Base-by-base conservation (phyloP, 192 early-diverging fungal species). In the Backusella macrospora region DNA sequence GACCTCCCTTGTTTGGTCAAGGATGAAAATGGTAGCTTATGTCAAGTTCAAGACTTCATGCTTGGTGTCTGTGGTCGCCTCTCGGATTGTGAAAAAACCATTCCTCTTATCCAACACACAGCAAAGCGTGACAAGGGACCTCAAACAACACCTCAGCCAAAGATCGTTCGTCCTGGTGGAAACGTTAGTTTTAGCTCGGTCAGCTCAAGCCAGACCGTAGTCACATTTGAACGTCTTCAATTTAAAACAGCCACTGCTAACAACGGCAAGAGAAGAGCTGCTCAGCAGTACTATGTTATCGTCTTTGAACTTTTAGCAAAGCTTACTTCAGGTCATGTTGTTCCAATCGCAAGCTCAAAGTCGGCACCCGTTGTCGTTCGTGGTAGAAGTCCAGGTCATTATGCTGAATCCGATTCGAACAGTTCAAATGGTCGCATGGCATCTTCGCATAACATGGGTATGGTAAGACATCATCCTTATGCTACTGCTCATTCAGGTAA, bases 161-260 rank as follows among this genome's bases (percentile, higher is more conserved):
- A 81, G 73, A 79, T 85, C 0, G 79, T 84, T 46, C 75, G 76
- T 26, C 73, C 82, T 21, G 84, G 78, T 34, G 86, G 84, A 10
- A 81, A 81, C 62, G 48, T 85, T 15, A 39, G 65, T 1, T 71
- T 80, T n/a, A 76, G 75, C 38, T 66, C 74, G 4, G 72, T 76
- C 0, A 69, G 75, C 47, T 71, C 68, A 62, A 80, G 66, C 38
- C 79, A 86, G 49, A 81, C 79, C 52, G 76, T 87, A 0, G 91
- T 88, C 1, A 91, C 92, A 34, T 98, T 94, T 78, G 95, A 98
- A 59, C 87, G 96, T 10, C 82, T 98, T n/a, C 96, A 98, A 84
- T 98, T 98, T 87, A 97, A 97, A 77, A 88, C 91, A 0, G 95
- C 95, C 34, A 98, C 96, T 0, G 93, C 93, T 37, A 98, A 97